Evolutionary conservation across 2,329 filamentous ascomycete species (phyloP), one percentile per base, ranked within the genome.

Genomic region (Alternaria sp.): DNA sequence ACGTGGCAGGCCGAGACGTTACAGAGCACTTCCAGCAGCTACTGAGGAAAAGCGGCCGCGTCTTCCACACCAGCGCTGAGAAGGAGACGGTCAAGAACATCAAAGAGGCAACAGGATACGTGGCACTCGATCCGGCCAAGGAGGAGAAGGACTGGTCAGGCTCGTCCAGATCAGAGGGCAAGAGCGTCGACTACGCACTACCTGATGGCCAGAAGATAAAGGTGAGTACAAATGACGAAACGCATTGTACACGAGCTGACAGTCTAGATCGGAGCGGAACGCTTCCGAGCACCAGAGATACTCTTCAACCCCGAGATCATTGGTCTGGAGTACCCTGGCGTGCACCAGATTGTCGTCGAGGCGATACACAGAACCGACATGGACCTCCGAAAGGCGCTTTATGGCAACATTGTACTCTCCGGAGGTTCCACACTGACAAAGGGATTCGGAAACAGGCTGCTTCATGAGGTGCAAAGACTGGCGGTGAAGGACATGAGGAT

Each of bases 401-500:
- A 96, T 80, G 92, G 92, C 79, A 99, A 97, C 83, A 98, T 99
- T 78, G 95, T 99, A 64, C 88, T 99, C 44, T 98, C 95, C 1
- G 96, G 96, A 66, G 96, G 96, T 58, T 97, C 94, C 76, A 99
- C 96, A 25, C 85, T 99, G 78, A 98, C 94, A 73, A 97, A 96
- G 84, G 96, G 96, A 47, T 99, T 99, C 78, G 95, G 95, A 60
- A 96, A 98, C 82, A 88, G 96, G 55, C 84, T 99, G 72, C 85
- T 99, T 78, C 90, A 92, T 71, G 96, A 99, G 83, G 91, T 98
- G 70, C 96, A 97, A 83, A 87, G 91, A 79, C 84, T 98, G 74
- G 96, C 96, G 11, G 94, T 98, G 72, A 97, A 97, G 86, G 96
- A 99, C 80, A 99, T 97, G 95, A 90, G 94, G 76, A 98, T 99